Percentiles rank a stretch among this genome's conserved stretches.
These are phyloP conservation scores for Rhexocercosporidium sp. DNA, from an alignment of 2,329 filamentous ascomycete species.

Conservation along the genomic window DNA sequence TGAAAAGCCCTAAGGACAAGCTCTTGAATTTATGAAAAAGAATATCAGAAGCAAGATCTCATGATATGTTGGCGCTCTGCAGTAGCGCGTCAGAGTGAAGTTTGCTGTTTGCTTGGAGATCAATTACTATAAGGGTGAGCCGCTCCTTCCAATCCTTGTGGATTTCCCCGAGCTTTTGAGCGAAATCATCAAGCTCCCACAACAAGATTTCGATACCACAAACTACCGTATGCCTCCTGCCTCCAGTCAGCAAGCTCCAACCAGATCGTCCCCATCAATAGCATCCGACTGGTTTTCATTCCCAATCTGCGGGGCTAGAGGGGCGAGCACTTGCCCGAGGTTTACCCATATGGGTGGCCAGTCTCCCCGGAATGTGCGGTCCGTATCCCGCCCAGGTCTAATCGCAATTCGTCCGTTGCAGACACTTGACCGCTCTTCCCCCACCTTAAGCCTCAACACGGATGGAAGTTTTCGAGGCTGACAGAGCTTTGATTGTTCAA, in stretches of 20 bases:
- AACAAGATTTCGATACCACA: neutral
- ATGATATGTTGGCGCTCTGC: neutral
- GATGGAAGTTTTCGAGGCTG: neutral
- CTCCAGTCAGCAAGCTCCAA: neutral
- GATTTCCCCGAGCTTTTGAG: conserved; percentile 15
- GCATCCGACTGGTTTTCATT: neutral
- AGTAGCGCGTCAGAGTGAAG: neutral
- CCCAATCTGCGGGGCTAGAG: neutral
- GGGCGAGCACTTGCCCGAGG: neutral
- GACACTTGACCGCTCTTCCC: neutral
- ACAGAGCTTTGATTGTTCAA: neutral
- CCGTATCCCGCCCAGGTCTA: neutral
- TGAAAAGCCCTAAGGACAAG: neutral
- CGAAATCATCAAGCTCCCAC: neutral
- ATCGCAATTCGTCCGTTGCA: neutral
- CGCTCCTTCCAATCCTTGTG: neutral
- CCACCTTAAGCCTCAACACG: neutral
- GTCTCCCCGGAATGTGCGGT: neutral
- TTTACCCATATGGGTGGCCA: neutral
- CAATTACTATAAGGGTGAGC: neutral
- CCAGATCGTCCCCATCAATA: neutral
- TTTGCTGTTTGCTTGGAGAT: neutral
- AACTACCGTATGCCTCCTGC: neutral
- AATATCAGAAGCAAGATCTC: neutral
- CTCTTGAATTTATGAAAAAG: too few relatives aligned